These are phyloP conservation scores for Pleurotus citrinopileatus DNA, from an alignment of 768 basidiomycete genomes.

Conservation along the genomic window DNA sequence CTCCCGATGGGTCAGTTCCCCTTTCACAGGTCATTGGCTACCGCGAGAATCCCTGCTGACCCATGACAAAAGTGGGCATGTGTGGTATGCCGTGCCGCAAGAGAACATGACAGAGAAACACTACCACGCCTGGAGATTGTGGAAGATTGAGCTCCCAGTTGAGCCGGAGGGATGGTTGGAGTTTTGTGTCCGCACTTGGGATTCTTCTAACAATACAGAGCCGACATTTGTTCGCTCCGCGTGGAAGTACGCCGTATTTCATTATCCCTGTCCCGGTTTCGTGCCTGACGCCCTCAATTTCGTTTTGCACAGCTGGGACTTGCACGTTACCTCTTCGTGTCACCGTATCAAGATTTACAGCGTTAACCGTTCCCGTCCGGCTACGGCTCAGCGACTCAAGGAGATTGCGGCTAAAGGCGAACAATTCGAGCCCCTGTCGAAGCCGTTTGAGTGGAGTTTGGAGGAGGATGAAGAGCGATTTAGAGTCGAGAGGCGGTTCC, in stretches of 20 bases:
- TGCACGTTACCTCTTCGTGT: conserved; percentile 51
- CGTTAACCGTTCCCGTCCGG: conserved; percentile 40
- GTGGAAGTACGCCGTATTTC: conserved; percentile 51
- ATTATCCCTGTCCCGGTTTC: background rate
- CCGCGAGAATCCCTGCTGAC: background rate
- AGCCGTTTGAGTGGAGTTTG: conserved; percentile 34
- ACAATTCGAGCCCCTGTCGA: conserved; percentile 37
- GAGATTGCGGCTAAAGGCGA: conserved; percentile 36
- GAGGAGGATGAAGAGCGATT: conserved; percentile 31
- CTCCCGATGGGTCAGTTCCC: conserved; percentile 38
- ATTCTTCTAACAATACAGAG: conserved; percentile 56
- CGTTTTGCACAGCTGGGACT: conserved; percentile 36
- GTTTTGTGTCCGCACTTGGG: conserved; percentile 54
- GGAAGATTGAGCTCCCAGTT: conserved; percentile 49
- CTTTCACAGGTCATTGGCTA: background rate
- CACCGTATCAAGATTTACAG: conserved; percentile 56
- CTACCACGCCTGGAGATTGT: conserved; percentile 53
- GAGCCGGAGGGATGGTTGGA: conserved; percentile 58
- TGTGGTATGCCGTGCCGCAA: conserved; percentile 46
- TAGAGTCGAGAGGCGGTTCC: conserved; percentile 20
- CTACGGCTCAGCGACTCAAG: conserved; percentile 39
- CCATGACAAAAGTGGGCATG: conserved; percentile 33
- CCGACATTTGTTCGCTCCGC: conserved; percentile 53
- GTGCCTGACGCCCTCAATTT: background rate
- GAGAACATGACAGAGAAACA: conserved; percentile 53